Base-by-base conservation (phyloP, 2,329 filamentous ascomycete species). In the Lecanoromycetidae sp. region DNA sequence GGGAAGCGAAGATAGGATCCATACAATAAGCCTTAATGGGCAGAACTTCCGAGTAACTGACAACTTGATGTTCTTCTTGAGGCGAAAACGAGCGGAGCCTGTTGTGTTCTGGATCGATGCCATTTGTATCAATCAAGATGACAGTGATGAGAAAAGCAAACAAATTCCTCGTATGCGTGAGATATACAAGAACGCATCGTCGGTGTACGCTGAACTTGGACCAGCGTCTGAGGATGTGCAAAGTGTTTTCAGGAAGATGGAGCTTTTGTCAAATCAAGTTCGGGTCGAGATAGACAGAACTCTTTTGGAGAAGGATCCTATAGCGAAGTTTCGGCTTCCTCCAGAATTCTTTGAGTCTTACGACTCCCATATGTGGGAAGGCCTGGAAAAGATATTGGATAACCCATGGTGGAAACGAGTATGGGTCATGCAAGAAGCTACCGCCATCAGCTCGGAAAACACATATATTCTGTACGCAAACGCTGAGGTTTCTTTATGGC, bases 121-220 rank as follows among this genome's bases (percentile, higher is more conserved):
- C 17, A 35, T 58, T 19, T 58, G 47, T 37, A 58, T 57, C 25
- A 55, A 57, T 42, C 56, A 58, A 42, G 36, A 44, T 13, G 49
- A 58, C 43, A 20, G 37, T 9, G 19, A 32, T 26, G 56, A 58
- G 30, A 47, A 45, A 30, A 41, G 26, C n/a, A 35, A 48, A 13
- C 55, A 58, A 39, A 51, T 57, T 9, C 9, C 9, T 13, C 34
- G 46, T 30, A 56, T 59, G 49, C 33, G 40, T 20, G 13, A 47
- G n/a, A 52, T 56, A 27, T 49, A 46, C 25, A 46, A 20, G 26
- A 55, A 56, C 51, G 57, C 60, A 26, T 52, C 55, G 8, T 45
- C 53, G 7, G 46, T 52, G 2, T 15, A 57, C 10, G 36, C 20
- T 4, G 36, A 39, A 10, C 12, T 39, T 7, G 20, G 36, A 13